phyloP scores from a whole-genome alignment of 2,329 filamentous ascomycete genomes.

The Bipolaris victoriae region DNA sequence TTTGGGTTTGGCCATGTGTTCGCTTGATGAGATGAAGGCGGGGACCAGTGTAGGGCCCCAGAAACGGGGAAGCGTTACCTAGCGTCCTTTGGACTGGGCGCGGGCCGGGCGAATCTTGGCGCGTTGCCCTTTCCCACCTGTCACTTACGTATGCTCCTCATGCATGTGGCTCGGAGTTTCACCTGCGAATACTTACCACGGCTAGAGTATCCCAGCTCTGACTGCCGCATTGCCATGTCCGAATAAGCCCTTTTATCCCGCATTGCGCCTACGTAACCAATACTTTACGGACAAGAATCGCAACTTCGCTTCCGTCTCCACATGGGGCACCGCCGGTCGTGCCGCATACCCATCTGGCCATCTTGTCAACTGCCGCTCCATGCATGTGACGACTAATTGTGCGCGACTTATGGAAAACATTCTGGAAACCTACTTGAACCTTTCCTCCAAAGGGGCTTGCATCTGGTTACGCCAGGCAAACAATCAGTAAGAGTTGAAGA shows the following conservation, averaged over 20 bases:
- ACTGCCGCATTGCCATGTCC: too few relatives aligned
- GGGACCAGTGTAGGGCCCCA: neutral
- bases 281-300: neutral
- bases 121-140: neutral
- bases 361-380: neutral
- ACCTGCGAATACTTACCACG: too few relatives aligned
- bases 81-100: neutral
- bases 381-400: neutral
- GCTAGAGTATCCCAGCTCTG: too few relatives aligned
- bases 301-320: neutral
- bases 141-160: neutral
- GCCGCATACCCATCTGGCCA: neutral
- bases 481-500: neutral
- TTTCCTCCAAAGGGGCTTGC: too few relatives aligned
- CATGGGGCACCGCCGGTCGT: neutral
- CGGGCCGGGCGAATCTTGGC: constrained; percentile 11
- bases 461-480: neutral
- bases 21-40: constrained; percentile 1
- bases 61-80: constrained; percentile 2
- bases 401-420: neutral
- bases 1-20: constrained; percentile 4
- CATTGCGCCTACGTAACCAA: too few relatives aligned
- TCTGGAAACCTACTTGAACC: too few relatives aligned
- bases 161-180: too few relatives aligned
- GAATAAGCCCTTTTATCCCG: too few relatives aligned